phyloP scores from a whole-genome alignment of 257 asterid genomes.

The Solanum okadae region DNA sequence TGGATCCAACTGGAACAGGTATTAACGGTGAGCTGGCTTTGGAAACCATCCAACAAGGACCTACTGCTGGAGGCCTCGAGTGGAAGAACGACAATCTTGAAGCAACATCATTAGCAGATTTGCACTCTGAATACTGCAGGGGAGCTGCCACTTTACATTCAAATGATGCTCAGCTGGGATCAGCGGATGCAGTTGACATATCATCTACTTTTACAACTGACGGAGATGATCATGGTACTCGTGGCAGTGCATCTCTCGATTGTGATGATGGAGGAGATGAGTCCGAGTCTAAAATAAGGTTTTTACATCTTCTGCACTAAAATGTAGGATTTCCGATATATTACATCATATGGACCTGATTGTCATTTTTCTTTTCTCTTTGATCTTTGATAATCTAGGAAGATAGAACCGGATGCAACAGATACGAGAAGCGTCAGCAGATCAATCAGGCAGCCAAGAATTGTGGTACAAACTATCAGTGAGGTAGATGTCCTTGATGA shows the following conservation, averaged over 20 bases:
- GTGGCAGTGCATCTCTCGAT: conserved; percentile 50
- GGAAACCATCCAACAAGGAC: conserved; percentile 37
- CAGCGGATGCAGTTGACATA: conserved; percentile 35
- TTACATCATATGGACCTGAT: not conserved
- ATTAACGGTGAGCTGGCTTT: conserved; percentile 22
- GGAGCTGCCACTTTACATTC: conserved; percentile 20
- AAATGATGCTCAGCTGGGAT: conserved; percentile 29
- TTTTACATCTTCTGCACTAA: not conserved
- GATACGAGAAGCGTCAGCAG: conserved; percentile 25
- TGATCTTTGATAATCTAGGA: conserved; percentile 24
- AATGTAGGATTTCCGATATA: not conserved
- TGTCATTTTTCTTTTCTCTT: not conserved
- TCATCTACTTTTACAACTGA: conserved; percentile 53
- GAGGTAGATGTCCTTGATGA: conserved; percentile 84
- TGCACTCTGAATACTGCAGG: conserved; percentile 32
- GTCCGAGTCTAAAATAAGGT: conserved; percentile 82
- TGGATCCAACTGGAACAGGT: conserved; percentile 27
- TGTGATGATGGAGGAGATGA: conserved; percentile 67
- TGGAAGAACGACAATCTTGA: conserved; percentile 45
- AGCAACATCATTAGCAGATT: conserved; percentile 22
- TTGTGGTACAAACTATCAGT: conserved; percentile 81
- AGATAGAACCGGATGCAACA: conserved; percentile 28
- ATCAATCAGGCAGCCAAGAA: conserved; percentile 76
- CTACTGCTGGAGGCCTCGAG: conserved; percentile 11
- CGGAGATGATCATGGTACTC: conserved; percentile 49